phyloP scores from a whole-genome alignment of 306 rosid species.

The Boehmeria nivea region DNA sequence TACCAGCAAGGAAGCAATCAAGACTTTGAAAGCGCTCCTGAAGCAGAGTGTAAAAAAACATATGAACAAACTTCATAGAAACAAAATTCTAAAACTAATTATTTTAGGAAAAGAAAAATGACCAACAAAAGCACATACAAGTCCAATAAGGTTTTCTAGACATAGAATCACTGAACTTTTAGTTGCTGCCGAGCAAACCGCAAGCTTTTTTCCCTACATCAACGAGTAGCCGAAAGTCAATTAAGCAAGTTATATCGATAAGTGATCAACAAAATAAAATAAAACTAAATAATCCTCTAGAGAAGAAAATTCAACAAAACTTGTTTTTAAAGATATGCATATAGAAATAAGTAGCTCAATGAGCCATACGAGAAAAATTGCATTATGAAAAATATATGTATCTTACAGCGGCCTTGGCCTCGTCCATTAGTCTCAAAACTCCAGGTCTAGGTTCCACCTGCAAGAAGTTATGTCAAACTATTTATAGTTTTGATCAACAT shows the following conservation, averaged over 20 bases:
- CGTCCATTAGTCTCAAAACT: constrained; percentile 89
- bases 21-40: constrained; percentile 95
- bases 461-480: constrained; percentile 11
- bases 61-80: not conserved
- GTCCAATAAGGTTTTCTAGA: constrained; percentile 83
- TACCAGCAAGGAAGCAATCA: constrained; percentile 99
- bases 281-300: too few species aligned
- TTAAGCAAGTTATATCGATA: constrained; percentile 8
- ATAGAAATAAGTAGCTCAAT: too few species aligned
- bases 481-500: constrained; percentile 4
- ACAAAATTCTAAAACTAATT: constrained; percentile 4
- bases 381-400: too few species aligned
- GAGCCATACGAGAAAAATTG: too few species aligned
- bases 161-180: constrained; percentile 88
- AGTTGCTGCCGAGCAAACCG: constrained; percentile 97
- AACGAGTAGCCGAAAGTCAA: not conserved
- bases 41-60: not conserved
- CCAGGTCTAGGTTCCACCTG: constrained; percentile 96
- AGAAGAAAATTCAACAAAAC: not conserved
- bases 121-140: constrained; percentile 38
- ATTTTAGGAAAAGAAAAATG: not conserved
- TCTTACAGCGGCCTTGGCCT: constrained; percentile 87
- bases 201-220: constrained; percentile 68
- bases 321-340: too few species aligned
- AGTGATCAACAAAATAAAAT: too few species aligned